Evolutionary conservation across 1,284 basidiomycete species (phyloP).

Genomic region (Chalciporus piperatoides): DNA sequence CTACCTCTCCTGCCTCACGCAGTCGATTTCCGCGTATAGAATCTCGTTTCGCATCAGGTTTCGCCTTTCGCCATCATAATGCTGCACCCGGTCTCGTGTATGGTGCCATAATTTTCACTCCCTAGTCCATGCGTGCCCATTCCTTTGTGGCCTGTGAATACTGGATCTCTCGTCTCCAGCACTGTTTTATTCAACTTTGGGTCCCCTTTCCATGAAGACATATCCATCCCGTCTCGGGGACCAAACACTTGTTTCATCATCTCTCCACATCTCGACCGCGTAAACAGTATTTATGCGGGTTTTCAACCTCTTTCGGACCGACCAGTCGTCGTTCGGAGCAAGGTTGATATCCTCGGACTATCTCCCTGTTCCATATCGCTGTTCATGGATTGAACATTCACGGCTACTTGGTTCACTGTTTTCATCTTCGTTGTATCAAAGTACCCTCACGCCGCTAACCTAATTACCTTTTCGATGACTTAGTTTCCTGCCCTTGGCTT

Average conservation of each 20-base stretch:
- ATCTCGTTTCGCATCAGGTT: conserved; percentile 19
- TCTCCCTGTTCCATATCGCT: conserved; percentile 29
- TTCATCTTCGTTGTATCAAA: conserved; percentile 33
- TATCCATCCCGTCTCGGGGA: conserved; percentile 59
- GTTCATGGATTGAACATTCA: conserved; percentile 39
- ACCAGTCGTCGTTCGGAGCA: conserved; percentile 25
- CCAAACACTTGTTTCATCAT: conserved; percentile 30
- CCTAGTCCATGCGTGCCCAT: conserved; percentile 34
- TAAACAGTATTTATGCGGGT: conserved; percentile 35
- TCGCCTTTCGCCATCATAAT: conserved; percentile 27
- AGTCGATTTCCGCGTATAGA: conserved; percentile 27
- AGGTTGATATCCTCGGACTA: conserved; percentile 35
- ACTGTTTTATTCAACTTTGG: conserved; percentile 30
- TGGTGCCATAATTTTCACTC: conserved; percentile 36
- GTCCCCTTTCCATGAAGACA: conserved; percentile 47
- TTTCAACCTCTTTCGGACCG: conserved; percentile 16
- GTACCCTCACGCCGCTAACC: conserved; percentile 35
- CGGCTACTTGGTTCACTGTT: conserved; percentile 26
- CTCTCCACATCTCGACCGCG: conserved; percentile 34
- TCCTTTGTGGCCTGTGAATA: conserved; percentile 35
- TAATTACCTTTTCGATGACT: conserved; percentile 34
- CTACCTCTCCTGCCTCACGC: conserved; percentile 11
- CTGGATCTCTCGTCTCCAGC: conserved; percentile 31
- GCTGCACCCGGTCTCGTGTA: conserved; percentile 21
- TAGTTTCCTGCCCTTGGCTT: conserved; percentile 27